Percentiles rank a stretch among this genome's conserved stretches.
Evolutionary conservation across 305 asterid genomes (phyloP).

Genomic region (Fraxinus dipetala): DNA sequence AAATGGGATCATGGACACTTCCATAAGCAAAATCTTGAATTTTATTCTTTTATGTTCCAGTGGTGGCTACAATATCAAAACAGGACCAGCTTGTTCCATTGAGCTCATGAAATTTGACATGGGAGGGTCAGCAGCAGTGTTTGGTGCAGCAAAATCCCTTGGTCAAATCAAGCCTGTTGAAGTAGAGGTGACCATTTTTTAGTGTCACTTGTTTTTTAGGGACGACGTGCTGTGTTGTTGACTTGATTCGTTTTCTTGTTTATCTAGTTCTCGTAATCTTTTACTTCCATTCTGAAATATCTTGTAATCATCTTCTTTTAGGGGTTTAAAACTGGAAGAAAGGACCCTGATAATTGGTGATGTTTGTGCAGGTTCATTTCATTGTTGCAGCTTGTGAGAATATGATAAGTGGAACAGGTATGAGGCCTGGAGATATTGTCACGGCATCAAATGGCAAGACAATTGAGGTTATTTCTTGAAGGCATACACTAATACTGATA

Average conservation of each 20-base stretch:
- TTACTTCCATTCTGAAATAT: background rate
- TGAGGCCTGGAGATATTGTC: constrained; percentile 59
- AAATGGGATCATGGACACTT: background rate
- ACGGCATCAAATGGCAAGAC: constrained; percentile 66
- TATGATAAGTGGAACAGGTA: constrained; percentile 67
- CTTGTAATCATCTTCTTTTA: background rate
- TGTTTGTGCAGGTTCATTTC: constrained; percentile 48
- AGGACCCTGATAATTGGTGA: background rate
- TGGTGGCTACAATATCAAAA: constrained; percentile 80
- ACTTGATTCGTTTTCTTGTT: background rate
- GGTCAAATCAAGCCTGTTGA: constrained; percentile 91
- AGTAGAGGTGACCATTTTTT: constrained; percentile 57
- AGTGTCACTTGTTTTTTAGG: too few relatives aligned
- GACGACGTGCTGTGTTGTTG: too few relatives aligned
- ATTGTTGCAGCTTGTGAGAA: constrained; percentile 66
- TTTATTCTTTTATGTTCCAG: constrained; percentile 20
- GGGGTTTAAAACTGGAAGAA: background rate
- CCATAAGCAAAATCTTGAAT: background rate
- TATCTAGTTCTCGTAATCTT: background rate
- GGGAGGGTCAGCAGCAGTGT: constrained; percentile 97
- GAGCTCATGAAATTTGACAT: constrained; percentile 96
- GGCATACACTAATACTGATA: background rate
- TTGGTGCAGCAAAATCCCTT: constrained; percentile 96
- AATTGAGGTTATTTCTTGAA: constrained; percentile 41
- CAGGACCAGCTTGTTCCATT: constrained; percentile 79